phyloP scores from a whole-genome alignment of 2,329 filamentous ascomycete species.

The Byssothecium circinans region DNA sequence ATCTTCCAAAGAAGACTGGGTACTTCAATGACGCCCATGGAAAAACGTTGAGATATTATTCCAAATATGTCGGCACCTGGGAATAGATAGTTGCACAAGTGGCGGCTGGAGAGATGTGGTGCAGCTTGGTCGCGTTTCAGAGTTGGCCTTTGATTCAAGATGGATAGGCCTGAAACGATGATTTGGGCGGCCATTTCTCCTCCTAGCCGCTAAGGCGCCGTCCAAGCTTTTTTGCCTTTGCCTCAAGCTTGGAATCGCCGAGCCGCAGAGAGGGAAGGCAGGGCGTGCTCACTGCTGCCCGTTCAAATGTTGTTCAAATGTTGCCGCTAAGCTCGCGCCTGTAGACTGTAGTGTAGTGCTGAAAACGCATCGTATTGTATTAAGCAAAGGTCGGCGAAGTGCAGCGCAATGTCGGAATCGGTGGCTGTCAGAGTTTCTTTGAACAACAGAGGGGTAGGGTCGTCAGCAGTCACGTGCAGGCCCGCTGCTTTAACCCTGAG shows the following conservation, averaged over 20 bases:
- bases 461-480: constrained; percentile 13
- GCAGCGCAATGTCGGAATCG: constrained; percentile 6
- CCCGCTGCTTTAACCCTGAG: constrained; percentile 13
- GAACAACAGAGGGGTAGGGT: constrained; percentile 1
- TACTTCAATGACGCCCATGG: no score
- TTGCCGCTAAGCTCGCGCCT: constrained; percentile 18
- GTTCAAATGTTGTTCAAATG: no score
- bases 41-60: no score
- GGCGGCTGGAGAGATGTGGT: constrained; percentile 21
- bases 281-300: constrained; percentile 1
- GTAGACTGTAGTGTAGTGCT: constrained; percentile 18
- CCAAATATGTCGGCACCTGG: no score
- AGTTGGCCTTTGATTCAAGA: constrained; percentile 18
- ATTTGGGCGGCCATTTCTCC: constrained; percentile 13
- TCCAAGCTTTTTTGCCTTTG: constrained; percentile 16
- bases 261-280: constrained; percentile 5
- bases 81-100: neutral
- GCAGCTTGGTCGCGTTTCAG: constrained; percentile 33
- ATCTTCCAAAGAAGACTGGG: no score
- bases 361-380: neutral
- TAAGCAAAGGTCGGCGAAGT: constrained; percentile 9
- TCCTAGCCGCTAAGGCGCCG: constrained; percentile 12
- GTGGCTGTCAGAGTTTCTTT: constrained; percentile 20
- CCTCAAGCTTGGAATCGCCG: no score
- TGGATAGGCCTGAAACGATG: constrained; percentile 32